phyloP scores from a whole-genome alignment of 2,329 filamentous ascomycete species.

The Clonostachys byssicola region DNA sequence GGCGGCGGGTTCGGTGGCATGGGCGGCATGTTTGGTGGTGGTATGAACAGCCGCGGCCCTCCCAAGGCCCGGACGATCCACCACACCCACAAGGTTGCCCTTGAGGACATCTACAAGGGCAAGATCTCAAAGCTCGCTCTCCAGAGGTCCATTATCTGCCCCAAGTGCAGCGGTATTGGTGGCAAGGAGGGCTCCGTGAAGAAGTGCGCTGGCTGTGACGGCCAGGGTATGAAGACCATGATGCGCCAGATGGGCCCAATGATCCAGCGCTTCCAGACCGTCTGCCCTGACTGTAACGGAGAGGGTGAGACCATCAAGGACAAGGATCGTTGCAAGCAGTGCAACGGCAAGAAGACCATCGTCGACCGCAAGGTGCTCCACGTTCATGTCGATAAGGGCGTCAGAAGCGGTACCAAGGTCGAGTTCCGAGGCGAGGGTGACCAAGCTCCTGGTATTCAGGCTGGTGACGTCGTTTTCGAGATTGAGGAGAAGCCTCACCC shows the following conservation, averaged over 20 bases:
- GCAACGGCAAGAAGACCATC: constrained; percentile 94
- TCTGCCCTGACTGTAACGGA: constrained; percentile 96
- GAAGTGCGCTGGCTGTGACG: constrained; percentile 86
- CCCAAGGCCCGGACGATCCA: constrained; percentile 91
- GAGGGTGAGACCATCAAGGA: constrained; percentile 96
- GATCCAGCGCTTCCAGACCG: constrained; percentile 99
- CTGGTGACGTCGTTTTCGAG: constrained; percentile 96
- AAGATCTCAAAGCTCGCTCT: constrained; percentile 97
- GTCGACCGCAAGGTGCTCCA: constrained; percentile 98
- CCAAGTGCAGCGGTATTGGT: constrained; percentile 88
- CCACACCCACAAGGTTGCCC: constrained; percentile 95
- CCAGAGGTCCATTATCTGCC: constrained; percentile 95
- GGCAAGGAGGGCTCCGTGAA: constrained; percentile 98
- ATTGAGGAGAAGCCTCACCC: constrained; percentile 99
- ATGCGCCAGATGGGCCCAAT: constrained; percentile 99
- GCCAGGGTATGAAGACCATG: constrained; percentile 98
- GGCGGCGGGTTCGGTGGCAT: constrained; percentile 57
- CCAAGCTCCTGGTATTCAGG: constrained; percentile 86
- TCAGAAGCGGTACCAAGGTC: constrained; percentile 90
- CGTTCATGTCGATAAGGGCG: constrained; percentile 93
- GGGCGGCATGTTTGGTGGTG: constrained; percentile 72
- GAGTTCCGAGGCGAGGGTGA: constrained; percentile 97
- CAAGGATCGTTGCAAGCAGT: constrained; percentile 96
- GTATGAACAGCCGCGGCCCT: constrained; percentile 76
- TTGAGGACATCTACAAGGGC: constrained; percentile 97